These are phyloP conservation scores for Alternaria sp. DNA, from an alignment of 2,329 filamentous ascomycete genomes.

Conservation along the genomic window DNA sequence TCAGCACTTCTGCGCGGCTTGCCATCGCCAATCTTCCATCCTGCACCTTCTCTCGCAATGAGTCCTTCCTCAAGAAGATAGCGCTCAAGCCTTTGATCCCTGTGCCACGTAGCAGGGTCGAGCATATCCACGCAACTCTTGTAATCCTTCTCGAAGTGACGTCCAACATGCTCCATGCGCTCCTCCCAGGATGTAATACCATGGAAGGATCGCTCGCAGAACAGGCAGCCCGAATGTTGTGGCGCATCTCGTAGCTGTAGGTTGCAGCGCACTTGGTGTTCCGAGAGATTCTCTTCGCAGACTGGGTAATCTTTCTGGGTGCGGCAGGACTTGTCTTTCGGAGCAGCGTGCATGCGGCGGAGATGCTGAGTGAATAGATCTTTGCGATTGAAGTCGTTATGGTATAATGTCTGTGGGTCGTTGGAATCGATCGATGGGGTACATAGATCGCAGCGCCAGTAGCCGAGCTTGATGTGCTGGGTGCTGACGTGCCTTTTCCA, in stretches of 20 bases:
- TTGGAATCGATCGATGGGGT: conserved; percentile 43
- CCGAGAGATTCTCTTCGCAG: conserved; percentile 61
- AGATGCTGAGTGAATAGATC: conserved; percentile 91
- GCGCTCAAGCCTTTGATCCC: conserved; percentile 38
- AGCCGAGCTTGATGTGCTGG: conserved; percentile 76
- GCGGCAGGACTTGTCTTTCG: conserved; percentile 40
- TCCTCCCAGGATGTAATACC: conserved; percentile 75
- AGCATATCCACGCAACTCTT: conserved; percentile 22
- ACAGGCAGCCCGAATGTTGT: conserved; percentile 65
- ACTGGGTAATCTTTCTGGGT: conserved; percentile 53
- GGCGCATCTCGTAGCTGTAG: conserved; percentile 69
- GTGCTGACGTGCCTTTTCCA: conserved; percentile 90
- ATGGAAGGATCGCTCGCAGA: conserved; percentile 68
- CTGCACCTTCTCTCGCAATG: conserved; percentile 34
- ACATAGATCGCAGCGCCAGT: conserved; percentile 77
- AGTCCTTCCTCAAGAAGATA: conserved; percentile 52
- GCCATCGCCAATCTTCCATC: conserved; percentile 46
- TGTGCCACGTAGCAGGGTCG: conserved; percentile 33
- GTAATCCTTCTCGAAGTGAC: conserved; percentile 71
- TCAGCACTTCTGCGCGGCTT: conserved; percentile 17
- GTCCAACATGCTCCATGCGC: conserved; percentile 85
- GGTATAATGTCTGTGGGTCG: conserved; percentile 33
- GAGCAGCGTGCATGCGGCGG: conserved; percentile 78
- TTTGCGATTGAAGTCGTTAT: conserved; percentile 84
- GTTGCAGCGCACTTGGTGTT: conserved; percentile 65